Percentiles rank a stretch among this genome's conserved stretches.
Evolutionary conservation across 2,329 filamentous ascomycete species (phyloP).

Genomic region (Blumeriella jaapii): DNA sequence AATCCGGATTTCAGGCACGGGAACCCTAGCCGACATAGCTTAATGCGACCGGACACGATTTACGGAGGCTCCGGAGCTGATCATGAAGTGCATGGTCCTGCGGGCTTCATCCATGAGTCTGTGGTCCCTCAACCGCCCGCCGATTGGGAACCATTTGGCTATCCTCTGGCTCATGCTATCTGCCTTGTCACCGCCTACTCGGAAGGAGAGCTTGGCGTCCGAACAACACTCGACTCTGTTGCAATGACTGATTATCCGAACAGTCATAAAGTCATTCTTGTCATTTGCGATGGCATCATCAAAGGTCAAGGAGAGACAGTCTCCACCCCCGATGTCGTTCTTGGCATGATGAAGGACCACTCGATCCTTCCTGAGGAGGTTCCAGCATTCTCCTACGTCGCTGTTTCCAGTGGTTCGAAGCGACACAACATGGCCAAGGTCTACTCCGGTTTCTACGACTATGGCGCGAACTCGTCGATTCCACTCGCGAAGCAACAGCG

Average conservation of each 20-base stretch:
- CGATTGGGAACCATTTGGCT: slow-evolving; percentile 96
- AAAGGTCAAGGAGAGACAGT: slow-evolving; percentile 83
- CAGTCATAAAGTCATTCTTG: slow-evolving; percentile 93
- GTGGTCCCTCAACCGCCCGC: slow-evolving; percentile 93
- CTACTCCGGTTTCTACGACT: slow-evolving; percentile 97
- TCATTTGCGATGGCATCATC: slow-evolving; percentile 95
- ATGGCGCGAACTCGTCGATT: slow-evolving; percentile 69
- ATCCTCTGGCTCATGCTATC: slow-evolving; percentile 83
- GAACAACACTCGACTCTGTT: slow-evolving; percentile 90
- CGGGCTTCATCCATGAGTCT: slow-evolving; percentile 91
- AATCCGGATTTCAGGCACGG: slow-evolving; percentile 58
- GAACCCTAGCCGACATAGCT: slow-evolving; percentile 52
- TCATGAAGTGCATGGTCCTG: too few relatives aligned
- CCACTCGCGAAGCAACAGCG: slow-evolving; percentile 83
- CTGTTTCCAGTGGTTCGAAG: slow-evolving; percentile 89
- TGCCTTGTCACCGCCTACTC: slow-evolving; percentile 96
- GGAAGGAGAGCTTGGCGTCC: slow-evolving; percentile 83
- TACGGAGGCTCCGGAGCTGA: slow-evolving; percentile 62
- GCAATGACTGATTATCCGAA: slow-evolving; percentile 98
- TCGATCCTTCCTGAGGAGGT: slow-evolving; percentile 72
- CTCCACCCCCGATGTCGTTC: slow-evolving; percentile 80
- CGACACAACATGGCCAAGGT: slow-evolving; percentile 99
- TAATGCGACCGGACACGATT: slow-evolving; percentile 50
- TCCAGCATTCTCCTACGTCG: slow-evolving; percentile 86
- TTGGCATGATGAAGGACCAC: slow-evolving; percentile 92